Evolutionary conservation across 345 rosid species (phyloP).

Genomic region (Dimocarpus longan): DNA sequence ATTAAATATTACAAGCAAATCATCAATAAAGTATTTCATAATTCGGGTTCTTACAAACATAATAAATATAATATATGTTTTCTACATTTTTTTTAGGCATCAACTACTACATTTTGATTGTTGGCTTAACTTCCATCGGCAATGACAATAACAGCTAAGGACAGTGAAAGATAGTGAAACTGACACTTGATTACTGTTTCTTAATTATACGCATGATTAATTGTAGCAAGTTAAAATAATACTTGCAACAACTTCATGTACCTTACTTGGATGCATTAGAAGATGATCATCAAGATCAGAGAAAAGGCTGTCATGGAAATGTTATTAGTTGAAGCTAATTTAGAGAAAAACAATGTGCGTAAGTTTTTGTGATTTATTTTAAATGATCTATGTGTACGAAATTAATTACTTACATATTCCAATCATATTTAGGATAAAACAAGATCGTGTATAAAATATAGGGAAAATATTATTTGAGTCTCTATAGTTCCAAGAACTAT

Average conservation of each 20-base stretch:
- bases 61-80: neutral
- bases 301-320: neutral
- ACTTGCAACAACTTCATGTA: no score
- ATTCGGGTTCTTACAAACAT: neutral
- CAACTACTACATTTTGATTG: slow-evolving; percentile 39
- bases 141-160: slow-evolving; percentile 52
- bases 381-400: no score
- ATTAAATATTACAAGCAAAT: slow-evolving; percentile 3
- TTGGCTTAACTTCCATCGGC: slow-evolving; percentile 38
- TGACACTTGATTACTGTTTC: slow-evolving; percentile 30
- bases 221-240: neutral
- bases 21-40: neutral
- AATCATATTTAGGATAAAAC: no score
- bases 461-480: no score
- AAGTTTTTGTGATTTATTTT: no score
- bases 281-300: neutral
- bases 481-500: no score
- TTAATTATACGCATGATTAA: neutral
- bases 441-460: no score
- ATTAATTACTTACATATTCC: no score
- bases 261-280: neutral
- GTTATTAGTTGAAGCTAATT: neutral
- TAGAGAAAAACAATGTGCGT: no score
- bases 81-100: slow-evolving; percentile 29
- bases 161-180: slow-evolving; percentile 41